Base-by-base conservation (phyloP, 768 basidiomycete species). In the Butyriboletus loyo region DNA sequence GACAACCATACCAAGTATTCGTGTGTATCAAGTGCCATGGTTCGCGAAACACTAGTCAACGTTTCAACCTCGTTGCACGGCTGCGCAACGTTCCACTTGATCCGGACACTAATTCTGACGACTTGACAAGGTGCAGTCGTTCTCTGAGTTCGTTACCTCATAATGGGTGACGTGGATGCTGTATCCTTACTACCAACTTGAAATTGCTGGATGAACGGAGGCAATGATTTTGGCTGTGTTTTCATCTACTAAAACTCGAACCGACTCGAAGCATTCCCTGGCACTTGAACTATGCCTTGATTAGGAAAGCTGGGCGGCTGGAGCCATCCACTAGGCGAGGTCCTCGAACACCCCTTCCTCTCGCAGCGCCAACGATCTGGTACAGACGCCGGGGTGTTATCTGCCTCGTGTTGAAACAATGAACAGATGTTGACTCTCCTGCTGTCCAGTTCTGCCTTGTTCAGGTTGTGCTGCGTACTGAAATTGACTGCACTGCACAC, bases 351-450 rank as follows among this genome's bases (percentile, higher is more conserved):
- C 56, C 52, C 58, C 32, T 47, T 64, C 51, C 47, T 43, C 52
- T 44, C 39, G 24, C 49, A 41, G 60, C 55, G 57, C 54, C 59
- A 52, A 46, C n/a, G 32, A 37, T 19, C 24, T 46, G 62, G 47
- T 54, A 67, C 51, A 67, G 66, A 61, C 66, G 62, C 66, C 59
- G 56, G 56, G 32, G 40, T 52, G 62, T 60, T 61, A 63, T 63
- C 66, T 56, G 66, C 65, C 64, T 66, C 66, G 32, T 66, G 63
- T 50, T 46, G 45, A 39, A 24, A 25, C 22, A 46, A 36, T n/a
- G 30, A 14, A 42, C 8, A 19, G 19, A 25, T 35, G 31, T 45
- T 40, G 44, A 56, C 42, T 34, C 22, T 25, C n/a, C 31, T 36
- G 47, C 31, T 22, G 24, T 41, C 36, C 44, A 39, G n/a, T 14